Base-by-base conservation (phyloP, 169 alveolate species). In the Plasmodium vinckei region DNA sequence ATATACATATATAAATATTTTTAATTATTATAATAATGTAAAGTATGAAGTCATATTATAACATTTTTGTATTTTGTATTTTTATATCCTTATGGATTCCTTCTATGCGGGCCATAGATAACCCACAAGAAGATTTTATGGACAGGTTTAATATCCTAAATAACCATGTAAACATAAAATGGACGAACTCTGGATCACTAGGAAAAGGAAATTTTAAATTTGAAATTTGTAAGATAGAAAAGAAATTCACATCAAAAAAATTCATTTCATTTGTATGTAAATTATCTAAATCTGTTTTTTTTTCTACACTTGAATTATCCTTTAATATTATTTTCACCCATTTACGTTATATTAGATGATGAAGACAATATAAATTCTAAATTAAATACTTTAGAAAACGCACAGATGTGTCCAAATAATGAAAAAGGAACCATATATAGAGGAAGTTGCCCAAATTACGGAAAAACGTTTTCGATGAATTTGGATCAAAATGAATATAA, bases 81-180 rank as follows among this genome's bases (percentile, higher is more conserved):
- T 33, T 33, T 33, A 33, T 33, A 33, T 33, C 42, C 42, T 33
- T 33, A 17, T 79, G 67, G 19, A 39, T 67, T 65, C 17, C 49
- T 19, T 42, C 15, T 23, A 61, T 70, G 9, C 12, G 15, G 59
- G 63, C n/a, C 21, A 53, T 65, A 39, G 49, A 15, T 19, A 79
- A 79, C 60, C 84, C 89, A 9, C 89, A 79, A 71, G 61, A 79
- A 59, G 89, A 42, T 23, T 79, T 79, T 67, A 67, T 79, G 89
- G 89, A 79, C 60, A 79, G 89, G 42, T 79, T 67, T 79, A 60
- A 79, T 47, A 65, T 67, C 65, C 21, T 39, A n/a, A 79, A 54
- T 51, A 79, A 79, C 49, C 72, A 65, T 59, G 49, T 75, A 53
- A 64, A 75, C 25, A 75, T 75, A 47, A 75, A 46, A 13, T 75